These are phyloP conservation scores for Jamesozyma hellenica DNA, from an alignment of 805 yeast genomes.

Conservation along the genomic window DNA sequence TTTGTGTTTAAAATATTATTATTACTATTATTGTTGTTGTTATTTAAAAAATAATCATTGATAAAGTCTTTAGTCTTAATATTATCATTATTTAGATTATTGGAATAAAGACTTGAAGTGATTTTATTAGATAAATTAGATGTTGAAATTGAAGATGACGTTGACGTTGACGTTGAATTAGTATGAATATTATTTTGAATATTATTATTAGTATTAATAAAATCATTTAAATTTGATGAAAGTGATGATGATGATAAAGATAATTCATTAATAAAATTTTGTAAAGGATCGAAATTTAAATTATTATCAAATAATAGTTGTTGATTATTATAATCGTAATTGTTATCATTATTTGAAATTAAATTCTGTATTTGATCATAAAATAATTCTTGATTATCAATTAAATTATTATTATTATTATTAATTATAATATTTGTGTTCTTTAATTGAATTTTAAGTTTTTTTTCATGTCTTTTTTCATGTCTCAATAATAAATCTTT, in stretches of 20 bases:
- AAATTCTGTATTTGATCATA: constrained; percentile 1
- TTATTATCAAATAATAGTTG: background rate
- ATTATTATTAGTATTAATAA: background rate
- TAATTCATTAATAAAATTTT: constrained; percentile 15
- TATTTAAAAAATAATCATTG: too few relatives aligned
- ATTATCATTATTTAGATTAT: too few relatives aligned
- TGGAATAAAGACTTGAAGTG: background rate
- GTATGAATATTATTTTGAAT: too few relatives aligned
- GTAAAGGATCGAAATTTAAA: constrained; percentile 15
- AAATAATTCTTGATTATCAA: background rate
- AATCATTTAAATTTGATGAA: background rate
- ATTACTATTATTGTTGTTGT: background rate
- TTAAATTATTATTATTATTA: background rate
- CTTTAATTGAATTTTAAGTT: constrained; percentile 3
- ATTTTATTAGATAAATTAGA: background rate
- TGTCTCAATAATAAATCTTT: constrained; percentile 44
- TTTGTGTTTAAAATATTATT: background rate
- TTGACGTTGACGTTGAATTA: too few relatives aligned
- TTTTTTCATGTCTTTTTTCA: constrained; percentile 32
- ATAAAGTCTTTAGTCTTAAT: too few relatives aligned
- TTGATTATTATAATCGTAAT: constrained; percentile 4
- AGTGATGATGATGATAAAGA: constrained; percentile 7
- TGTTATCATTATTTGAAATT: background rate
- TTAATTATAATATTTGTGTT: background rate
- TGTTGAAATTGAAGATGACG: too few relatives aligned